A percentile compares a stretch with the other conserved stretches of the same genome.
phyloP scores from a whole-genome alignment of 768 basidiomycete species.

The Phlebiopsis gigantea region DNA sequence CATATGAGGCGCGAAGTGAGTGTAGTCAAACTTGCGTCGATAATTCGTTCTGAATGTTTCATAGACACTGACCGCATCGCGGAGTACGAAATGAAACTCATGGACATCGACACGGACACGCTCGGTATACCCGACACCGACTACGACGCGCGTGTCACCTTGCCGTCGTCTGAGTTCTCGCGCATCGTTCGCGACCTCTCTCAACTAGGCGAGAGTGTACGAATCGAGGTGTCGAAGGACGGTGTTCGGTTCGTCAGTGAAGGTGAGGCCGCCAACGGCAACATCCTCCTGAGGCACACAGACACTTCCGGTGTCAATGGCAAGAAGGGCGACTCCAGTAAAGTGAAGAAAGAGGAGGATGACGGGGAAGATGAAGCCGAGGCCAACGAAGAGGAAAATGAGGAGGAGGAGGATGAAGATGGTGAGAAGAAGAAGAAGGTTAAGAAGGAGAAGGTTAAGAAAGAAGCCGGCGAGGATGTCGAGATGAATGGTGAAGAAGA shows the following conservation, averaged over 20 bases:
- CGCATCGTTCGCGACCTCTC: constrained; percentile 92
- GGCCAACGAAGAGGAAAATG: constrained; percentile 46
- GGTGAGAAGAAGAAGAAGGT: constrained; percentile 40
- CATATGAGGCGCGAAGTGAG: constrained; percentile 87
- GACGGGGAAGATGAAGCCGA: constrained; percentile 39
- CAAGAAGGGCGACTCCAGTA: constrained; percentile 17
- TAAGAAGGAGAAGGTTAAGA: constrained; percentile 44
- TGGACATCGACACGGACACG: constrained; percentile 97
- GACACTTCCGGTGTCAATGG: constrained; percentile 35
- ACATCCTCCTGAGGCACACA: constrained; percentile 74
- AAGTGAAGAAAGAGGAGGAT: constrained; percentile 31
- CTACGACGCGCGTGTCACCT: constrained; percentile 88
- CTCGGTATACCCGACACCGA: constrained; percentile 96
- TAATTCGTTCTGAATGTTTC: constrained; percentile 1
- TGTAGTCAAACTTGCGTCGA: constrained; percentile 16
- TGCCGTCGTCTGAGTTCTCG: constrained; percentile 82
- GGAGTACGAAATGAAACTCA: constrained; percentile 98
- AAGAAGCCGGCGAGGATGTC: constrained; percentile 37
- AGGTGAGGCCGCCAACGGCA: constrained; percentile 92
- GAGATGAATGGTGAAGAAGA: constrained; percentile 28
- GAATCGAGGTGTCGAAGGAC: constrained; percentile 94
- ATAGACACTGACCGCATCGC: constrained; percentile 89
- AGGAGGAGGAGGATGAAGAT: constrained; percentile 40
- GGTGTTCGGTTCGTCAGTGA: constrained; percentile 91
- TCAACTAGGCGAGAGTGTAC: constrained; percentile 86